A percentile compares a stretch with the other conserved stretches of the same genome.
These are phyloP conservation scores for Mucor racemosus DNA, from an alignment of 371 early-diverging fungal genomes.

Conservation along the genomic window DNA sequence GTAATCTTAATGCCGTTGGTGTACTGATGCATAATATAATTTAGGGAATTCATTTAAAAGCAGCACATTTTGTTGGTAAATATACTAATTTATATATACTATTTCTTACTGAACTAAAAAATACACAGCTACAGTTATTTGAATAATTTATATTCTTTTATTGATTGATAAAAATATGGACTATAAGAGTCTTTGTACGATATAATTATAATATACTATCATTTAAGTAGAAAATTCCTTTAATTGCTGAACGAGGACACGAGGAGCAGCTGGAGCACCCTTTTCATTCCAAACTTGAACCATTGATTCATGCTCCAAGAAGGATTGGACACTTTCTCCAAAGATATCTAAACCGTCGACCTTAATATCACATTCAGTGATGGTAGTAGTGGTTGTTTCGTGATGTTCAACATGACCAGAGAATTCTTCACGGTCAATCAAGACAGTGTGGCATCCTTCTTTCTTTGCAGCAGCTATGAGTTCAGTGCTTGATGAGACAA, in stretches of 20 bases:
- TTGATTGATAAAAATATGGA: neutral
- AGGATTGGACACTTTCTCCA: constrained; percentile 48
- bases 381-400: neutral
- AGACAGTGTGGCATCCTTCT: constrained; percentile 38
- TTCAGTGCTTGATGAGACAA: constrained; percentile 39
- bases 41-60: no score
- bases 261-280: constrained; percentile 21
- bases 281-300: constrained; percentile 26
- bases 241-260: constrained; percentile 22
- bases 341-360: constrained; percentile 47
- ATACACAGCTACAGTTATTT: no score
- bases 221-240: constrained; percentile 1
- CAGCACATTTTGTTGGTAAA: no score
- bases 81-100: no score
- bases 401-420: neutral
- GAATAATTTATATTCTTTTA: neutral
- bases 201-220: no score
- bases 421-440: constrained; percentile 34
- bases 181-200: no score
- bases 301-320: constrained; percentile 42
- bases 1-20: no score
- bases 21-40: no score
- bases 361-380: constrained; percentile 30
- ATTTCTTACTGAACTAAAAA: no score
- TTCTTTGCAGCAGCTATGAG: constrained; percentile 35